phyloP scores from a whole-genome alignment of 2,329 filamentous ascomycete genomes.

The Neoarthrinium moseri region DNA sequence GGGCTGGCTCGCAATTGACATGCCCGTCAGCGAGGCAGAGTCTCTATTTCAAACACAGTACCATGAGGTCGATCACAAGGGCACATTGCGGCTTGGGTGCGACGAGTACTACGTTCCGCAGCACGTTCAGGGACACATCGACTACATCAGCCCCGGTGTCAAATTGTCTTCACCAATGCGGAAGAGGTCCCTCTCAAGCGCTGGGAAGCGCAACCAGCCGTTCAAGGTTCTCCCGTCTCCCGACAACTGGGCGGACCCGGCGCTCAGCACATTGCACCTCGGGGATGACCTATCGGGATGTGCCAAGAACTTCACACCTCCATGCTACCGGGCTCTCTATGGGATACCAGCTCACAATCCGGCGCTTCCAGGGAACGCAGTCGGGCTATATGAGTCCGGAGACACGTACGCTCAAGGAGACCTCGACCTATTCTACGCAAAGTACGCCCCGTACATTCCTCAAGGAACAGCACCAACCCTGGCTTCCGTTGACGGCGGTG shows the following conservation, averaged over 20 bases:
- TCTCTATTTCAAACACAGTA: conserved; percentile 7
- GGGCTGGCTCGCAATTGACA: conserved; percentile 5
- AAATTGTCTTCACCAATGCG: conserved; percentile 24
- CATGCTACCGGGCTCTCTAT: conserved; percentile 15
- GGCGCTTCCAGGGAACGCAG: conserved; percentile 21
- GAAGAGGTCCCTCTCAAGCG: not conserved
- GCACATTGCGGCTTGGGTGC: conserved; percentile 1
- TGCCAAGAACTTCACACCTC: not conserved
- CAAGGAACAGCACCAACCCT: conserved; percentile 22
- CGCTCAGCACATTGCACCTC: too few relatives aligned
- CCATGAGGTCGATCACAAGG: conserved; percentile 5
- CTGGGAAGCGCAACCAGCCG: not conserved
- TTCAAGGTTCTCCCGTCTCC: not conserved
- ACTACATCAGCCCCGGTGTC: conserved; percentile 49
- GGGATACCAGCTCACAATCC: conserved; percentile 20
- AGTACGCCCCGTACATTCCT: conserved; percentile 17
- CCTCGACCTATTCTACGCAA: conserved; percentile 25
- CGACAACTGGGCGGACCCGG: not conserved
- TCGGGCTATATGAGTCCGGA: conserved; percentile 30
- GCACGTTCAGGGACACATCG: conserved; percentile 33
- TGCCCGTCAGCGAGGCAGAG: conserved; percentile 8
- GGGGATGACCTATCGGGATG: not conserved
- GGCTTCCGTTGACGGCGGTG: conserved; percentile 24
- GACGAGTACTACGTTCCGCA: conserved; percentile 11
- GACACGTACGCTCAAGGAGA: conserved; percentile 29